These are phyloP conservation scores for Dictyostelium firmibasis DNA, from an alignment of 78 protist species.

Conservation along the genomic window DNA sequence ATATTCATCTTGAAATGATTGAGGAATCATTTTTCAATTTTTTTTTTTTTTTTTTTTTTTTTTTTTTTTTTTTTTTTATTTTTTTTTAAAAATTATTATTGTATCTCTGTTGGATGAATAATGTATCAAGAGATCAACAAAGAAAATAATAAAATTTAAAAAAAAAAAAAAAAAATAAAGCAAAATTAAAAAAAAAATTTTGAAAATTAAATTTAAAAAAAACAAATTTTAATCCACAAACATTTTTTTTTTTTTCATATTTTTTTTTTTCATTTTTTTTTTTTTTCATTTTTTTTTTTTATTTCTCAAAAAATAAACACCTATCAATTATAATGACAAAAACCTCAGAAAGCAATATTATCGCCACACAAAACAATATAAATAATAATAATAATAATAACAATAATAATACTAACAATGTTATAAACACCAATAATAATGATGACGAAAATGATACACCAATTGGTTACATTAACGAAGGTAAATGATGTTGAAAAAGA, in stretches of 20 bases:
- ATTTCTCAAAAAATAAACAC: not conserved
- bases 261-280: not conserved
- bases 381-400: not conserved
- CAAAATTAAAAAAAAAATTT: too few species aligned
- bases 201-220: not conserved
- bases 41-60: too few species aligned
- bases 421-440: not conserved
- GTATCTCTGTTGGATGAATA: not conserved
- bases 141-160: not conserved
- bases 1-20: not conserved
- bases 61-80: too few species aligned
- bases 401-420: not conserved
- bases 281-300: not conserved
- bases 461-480: not conserved
- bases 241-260: not conserved
- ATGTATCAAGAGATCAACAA: not conserved
- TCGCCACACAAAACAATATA: not conserved
- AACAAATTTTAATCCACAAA: too few species aligned
- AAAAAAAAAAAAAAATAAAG: slow-evolving; percentile 6
- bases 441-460: not conserved
- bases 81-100: too few species aligned
- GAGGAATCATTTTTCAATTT: not conserved
- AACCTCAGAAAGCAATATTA: not conserved
- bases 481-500: not conserved
- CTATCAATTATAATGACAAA: not conserved